Evolutionary conservation across 2,329 filamentous ascomycete species (phyloP).

Genomic region (Arthrobotrys musiformis): DNA sequence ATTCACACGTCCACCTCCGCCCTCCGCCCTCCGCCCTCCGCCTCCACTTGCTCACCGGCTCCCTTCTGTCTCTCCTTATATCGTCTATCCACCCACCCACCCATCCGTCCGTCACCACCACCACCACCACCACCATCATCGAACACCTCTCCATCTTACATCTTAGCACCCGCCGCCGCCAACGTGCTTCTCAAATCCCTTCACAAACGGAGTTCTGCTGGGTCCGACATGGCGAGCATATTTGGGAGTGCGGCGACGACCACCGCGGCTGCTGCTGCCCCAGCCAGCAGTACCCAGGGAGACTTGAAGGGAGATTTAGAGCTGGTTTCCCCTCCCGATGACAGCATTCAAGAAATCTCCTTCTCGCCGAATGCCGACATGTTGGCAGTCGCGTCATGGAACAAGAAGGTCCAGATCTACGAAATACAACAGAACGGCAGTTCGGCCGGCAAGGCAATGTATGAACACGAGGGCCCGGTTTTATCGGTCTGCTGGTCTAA

Average conservation of each 20-base stretch:
- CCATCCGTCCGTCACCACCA: no score
- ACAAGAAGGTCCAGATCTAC: constrained; percentile 97
- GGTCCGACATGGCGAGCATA: constrained; percentile 60
- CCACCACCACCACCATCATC: no score
- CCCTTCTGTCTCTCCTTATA: background rate
- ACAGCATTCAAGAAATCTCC: constrained; percentile 86
- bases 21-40: background rate
- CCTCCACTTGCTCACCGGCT: background rate
- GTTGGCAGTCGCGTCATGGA: constrained; percentile 92
- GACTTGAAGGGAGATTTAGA: constrained; percentile 90
- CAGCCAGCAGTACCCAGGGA: constrained; percentile 78
- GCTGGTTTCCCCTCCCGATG: constrained; percentile 80
- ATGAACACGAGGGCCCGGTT: constrained; percentile 86
- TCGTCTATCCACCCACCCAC: background rate
- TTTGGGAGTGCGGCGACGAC: constrained; percentile 66
- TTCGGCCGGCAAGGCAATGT: constrained; percentile 84
- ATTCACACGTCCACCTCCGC: background rate
- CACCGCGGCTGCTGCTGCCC: constrained; percentile 66
- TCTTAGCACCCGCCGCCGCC: background rate
- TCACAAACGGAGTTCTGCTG: constrained; percentile 52
- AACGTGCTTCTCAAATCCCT: constrained; percentile 54
- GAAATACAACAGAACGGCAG: constrained; percentile 82
- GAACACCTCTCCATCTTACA: background rate
- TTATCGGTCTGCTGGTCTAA: constrained; percentile 87
- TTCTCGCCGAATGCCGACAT: constrained; percentile 84